These are phyloP conservation scores for Saksenaea oblongispora DNA, from an alignment of 371 early-diverging fungal genomes.

Conservation along the genomic window DNA sequence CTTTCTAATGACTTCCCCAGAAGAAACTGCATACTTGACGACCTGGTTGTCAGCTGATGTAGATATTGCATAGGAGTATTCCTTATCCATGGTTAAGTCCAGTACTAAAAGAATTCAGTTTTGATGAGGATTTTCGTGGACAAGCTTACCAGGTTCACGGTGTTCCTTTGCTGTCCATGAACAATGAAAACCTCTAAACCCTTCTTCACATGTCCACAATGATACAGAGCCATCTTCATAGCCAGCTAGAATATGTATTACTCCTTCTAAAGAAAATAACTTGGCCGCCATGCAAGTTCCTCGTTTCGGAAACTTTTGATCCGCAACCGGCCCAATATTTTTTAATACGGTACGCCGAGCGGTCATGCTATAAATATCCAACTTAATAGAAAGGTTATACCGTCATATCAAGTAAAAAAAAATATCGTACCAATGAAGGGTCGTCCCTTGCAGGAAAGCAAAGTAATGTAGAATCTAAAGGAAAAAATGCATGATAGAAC, in stretches of 20 bases:
- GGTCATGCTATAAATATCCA: slow-evolving; percentile 48
- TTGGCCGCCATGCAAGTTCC: slow-evolving; percentile 49
- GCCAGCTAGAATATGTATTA: slow-evolving; percentile 33
- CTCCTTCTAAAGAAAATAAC: slow-evolving; percentile 10
- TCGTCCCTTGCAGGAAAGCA: slow-evolving; percentile 33
- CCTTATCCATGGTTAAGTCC: slow-evolving; percentile 28
- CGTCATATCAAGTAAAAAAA: not conserved
- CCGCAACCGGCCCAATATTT: slow-evolving; percentile 20
- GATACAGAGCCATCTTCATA: slow-evolving; percentile 47
- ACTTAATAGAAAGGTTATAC: slow-evolving; percentile 21
- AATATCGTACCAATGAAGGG: slow-evolving; percentile 24
- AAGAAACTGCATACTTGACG: slow-evolving; percentile 31
- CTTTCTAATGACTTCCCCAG: slow-evolving; percentile 26
- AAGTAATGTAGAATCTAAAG: slow-evolving; percentile 10
- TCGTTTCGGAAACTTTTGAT: slow-evolving; percentile 13
- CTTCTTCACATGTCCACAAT: slow-evolving; percentile 36
- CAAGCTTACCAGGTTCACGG: slow-evolving; percentile 38
- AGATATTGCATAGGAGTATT: slow-evolving; percentile 27
- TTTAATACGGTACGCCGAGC: slow-evolving; percentile 13
- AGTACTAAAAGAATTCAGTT: slow-evolving; percentile 19
- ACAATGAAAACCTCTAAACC: not conserved
- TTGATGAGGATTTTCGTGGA: not conserved
- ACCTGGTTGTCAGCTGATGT: slow-evolving; percentile 48
- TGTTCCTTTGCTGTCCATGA: slow-evolving; percentile 42
- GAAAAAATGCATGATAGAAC: not conserved